Evolutionary conservation across 768 basidiomycete genomes (phyloP), one percentile per base, ranked within the genome.

Genomic region (Nidularia sp.): DNA sequence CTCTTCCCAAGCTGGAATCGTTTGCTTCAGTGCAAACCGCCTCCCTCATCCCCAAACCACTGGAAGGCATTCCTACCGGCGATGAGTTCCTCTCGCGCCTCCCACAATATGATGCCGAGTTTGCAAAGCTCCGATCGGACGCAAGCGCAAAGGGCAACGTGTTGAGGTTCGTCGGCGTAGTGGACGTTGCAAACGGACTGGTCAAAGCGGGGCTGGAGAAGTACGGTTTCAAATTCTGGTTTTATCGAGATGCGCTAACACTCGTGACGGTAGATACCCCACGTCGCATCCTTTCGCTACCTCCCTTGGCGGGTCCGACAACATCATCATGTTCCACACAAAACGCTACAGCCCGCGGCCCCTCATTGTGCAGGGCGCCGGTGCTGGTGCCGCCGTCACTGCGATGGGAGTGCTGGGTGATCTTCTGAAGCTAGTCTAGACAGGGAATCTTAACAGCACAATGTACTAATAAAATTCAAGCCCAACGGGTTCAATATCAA

Each of bases 361-460:
- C 1, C 73, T 99, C 51, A 91, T 98, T 54, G 79, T 99, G 34
- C 96, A 98, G 62, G 97, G 97, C 47, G 87, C 95, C 0, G 97
- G 97, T 2, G 97, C 97, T 0, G 97, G 97, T n/a, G 93, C 93
- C 1, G 93, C 89, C 25, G 96, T 98, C 10, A 99, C 97, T 33
- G 97, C 97, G 0, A 98, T 98, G 93, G 97, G 97, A 6, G 94
- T 98, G 12, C 77, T 96, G 57, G 85, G 89, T 45, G 96, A 98
- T 64, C 69, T 95, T 49, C 68, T 98, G 64, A 89, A 80, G 63
- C 61, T 81, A 32, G 64, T 63, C 1, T 78, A 60, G n/a, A 9
- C 9, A 39, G 36, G 36, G 36, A n/a, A 39, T 18, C 18, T 18
- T 18, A 18, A 18, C 18, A 18, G 18, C 18, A 18, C 18, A 18